Evolutionary conservation across 768 basidiomycete species (phyloP).

Genomic region (Boletus subparvulus): DNA sequence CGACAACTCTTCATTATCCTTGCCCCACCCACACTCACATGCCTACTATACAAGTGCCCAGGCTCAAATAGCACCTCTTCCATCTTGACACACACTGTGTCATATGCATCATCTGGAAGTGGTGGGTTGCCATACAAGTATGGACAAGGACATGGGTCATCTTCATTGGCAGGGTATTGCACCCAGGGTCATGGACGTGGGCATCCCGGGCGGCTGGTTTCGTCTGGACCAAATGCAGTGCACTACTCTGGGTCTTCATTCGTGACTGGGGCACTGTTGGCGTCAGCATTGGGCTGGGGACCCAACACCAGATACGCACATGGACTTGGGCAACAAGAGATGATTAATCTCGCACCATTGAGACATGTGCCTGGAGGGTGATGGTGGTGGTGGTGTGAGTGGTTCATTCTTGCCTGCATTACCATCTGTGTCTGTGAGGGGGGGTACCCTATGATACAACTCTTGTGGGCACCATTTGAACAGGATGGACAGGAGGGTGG

Average conservation of each 20-base stretch:
- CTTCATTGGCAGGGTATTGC: constrained; percentile 27
- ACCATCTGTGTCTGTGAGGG: constrained; percentile 14
- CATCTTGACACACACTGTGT: constrained; percentile 21
- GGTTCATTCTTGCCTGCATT: constrained; percentile 31
- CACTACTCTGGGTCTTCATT: constrained; percentile 18
- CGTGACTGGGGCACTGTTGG: not conserved
- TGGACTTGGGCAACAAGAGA: constrained; percentile 28
- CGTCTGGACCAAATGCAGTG: constrained; percentile 16
- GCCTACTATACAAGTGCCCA: too few relatives aligned
- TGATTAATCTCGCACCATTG: constrained; percentile 38
- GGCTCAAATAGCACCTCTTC: too few relatives aligned
- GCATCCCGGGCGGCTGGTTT: constrained; percentile 17
- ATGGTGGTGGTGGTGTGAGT: too few relatives aligned
- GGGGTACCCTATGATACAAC: constrained; percentile 30
- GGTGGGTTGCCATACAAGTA: constrained; percentile 27
- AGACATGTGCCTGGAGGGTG: constrained; percentile 19
- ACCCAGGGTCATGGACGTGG: constrained; percentile 16
- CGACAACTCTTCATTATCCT: too few relatives aligned
- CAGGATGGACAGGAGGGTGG: constrained; percentile 21
- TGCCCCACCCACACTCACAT: too few relatives aligned
- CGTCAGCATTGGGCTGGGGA: constrained; percentile 17
- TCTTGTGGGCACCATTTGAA: constrained; percentile 33
- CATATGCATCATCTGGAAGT: constrained; percentile 26
- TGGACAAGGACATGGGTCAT: constrained; percentile 19
- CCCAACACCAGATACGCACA: constrained; percentile 16